Evolutionary conservation across 805 yeast genomes (phyloP).

Genomic region (Cyberlindnera suaveolens): DNA sequence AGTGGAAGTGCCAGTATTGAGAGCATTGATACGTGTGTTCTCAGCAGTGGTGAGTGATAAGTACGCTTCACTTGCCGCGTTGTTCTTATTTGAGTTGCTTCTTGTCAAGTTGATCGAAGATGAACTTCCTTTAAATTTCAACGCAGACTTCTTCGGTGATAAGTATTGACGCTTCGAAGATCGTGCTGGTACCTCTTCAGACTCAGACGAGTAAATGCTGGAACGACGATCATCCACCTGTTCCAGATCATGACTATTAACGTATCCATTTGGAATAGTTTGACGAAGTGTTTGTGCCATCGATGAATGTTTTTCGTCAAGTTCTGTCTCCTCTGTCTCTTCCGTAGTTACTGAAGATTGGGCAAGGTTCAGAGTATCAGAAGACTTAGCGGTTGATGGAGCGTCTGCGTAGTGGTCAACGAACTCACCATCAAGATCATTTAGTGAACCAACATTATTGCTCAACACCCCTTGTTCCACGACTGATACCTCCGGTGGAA

Average conservation of each 20-base stretch:
- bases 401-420: conserved; percentile 13
- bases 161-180: conserved; percentile 24
- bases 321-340: conserved; percentile 14
- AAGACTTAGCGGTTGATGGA: conserved; percentile 24
- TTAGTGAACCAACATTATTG: not conserved
- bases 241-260: conserved; percentile 5
- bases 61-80: conserved; percentile 57
- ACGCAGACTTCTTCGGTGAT: conserved; percentile 40
- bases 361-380: conserved; percentile 11
- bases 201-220: conserved; percentile 11
- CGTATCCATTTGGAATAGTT: conserved; percentile 26
- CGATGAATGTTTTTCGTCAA: conserved; percentile 2
- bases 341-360: conserved; percentile 19
- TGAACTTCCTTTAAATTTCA: conserved; percentile 25
- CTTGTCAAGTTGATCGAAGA: conserved; percentile 16
- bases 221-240: conserved; percentile 2
- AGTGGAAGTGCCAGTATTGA: conserved; percentile 14
- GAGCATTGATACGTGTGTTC: conserved; percentile 67
- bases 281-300: conserved; percentile 47
- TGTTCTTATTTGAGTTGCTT: conserved; percentile 7
- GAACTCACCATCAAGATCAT: conserved; percentile 10
- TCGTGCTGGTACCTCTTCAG: conserved; percentile 25
- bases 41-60: conserved; percentile 70
- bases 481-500: not conserved
- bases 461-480: not conserved